These are phyloP conservation scores for Macrophomina phaseolina DNA, from an alignment of 2,329 filamentous ascomycete genomes.

Conservation along the genomic window DNA sequence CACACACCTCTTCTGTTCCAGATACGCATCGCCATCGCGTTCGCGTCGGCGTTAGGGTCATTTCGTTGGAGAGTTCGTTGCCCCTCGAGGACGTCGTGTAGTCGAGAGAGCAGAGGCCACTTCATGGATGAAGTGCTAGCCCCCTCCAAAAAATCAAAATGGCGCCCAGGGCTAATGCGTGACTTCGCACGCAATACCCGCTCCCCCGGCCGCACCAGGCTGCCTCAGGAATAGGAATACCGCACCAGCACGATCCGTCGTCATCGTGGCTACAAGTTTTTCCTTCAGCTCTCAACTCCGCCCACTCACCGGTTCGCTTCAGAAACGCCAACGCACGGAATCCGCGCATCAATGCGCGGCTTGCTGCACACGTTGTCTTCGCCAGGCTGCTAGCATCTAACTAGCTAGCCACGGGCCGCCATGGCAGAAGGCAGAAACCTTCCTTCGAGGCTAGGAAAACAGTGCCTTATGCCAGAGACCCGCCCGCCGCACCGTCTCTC, in stretches of 20 bases:
- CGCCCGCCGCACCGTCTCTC: neutral
- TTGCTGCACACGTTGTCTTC: neutral
- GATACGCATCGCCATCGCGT: neutral
- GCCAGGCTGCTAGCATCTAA: no score
- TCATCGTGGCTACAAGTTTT: constrained; percentile 2
- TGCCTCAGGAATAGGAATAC: constrained; percentile 18
- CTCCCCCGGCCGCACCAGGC: constrained; percentile 23
- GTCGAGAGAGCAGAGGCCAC: constrained; percentile 13
- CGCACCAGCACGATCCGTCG: constrained; percentile 8
- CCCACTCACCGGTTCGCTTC: constrained; percentile 7
- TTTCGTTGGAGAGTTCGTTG: neutral
- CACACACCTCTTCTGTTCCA: constrained; percentile 8
- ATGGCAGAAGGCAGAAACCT: neutral
- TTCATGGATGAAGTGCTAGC: neutral
- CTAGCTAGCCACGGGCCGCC: neutral
- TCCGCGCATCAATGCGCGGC: neutral
- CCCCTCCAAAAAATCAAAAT: constrained; percentile 2
- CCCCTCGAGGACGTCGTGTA: neutral
- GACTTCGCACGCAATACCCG: constrained; percentile 22
- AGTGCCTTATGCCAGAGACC: neutral
- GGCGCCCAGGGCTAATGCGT: constrained; percentile 16
- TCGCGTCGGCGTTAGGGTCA: neutral
- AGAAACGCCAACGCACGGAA: neutral
- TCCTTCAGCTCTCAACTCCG: constrained; percentile 5
- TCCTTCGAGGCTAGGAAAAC: neutral